Evolutionary conservation across 495 filamentous ascomycete genomes (phyloP).

Genomic region (Parathielavia hyrcaniae): DNA sequence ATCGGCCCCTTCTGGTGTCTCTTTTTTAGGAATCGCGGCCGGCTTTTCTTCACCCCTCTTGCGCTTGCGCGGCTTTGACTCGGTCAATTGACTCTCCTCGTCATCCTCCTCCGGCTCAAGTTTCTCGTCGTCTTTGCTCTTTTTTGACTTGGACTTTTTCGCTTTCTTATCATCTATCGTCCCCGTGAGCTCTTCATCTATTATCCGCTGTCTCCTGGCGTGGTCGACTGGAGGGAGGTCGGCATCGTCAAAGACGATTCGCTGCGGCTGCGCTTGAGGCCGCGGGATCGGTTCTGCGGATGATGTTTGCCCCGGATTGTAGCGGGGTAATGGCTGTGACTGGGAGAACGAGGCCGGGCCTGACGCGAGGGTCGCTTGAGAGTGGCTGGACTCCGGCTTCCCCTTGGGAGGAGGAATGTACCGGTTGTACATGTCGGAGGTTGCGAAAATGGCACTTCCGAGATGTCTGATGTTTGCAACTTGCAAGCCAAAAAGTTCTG

Average conservation of each 20-base stretch:
- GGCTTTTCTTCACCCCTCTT: conserved; percentile 1
- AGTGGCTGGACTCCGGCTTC: not conserved
- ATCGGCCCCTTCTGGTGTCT: conserved; percentile 5
- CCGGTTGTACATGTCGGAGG: conserved; percentile 35
- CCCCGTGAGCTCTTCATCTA: conserved; percentile 15
- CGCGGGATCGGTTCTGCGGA: conserved; percentile 14
- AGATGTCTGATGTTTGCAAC: not conserved
- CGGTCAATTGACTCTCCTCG: not conserved
- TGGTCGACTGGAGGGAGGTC: conserved; percentile 21
- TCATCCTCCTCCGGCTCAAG: not conserved
- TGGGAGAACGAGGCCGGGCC: not conserved
- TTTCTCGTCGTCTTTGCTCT: conserved; percentile 16
- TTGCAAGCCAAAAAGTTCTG: conserved; percentile 10
- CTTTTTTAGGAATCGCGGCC: not conserved
- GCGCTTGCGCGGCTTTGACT: conserved; percentile 13
- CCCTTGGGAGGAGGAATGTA: conserved; percentile 38
- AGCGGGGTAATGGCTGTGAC: conserved; percentile 34
- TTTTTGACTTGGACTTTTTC: conserved; percentile 28
- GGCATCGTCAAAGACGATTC: conserved; percentile 29
- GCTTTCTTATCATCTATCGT: conserved; percentile 13
- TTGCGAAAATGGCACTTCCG: not conserved
- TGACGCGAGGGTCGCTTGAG: conserved; percentile 8
- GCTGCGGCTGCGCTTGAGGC: conserved; percentile 16
- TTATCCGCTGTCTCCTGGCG: conserved; percentile 10
- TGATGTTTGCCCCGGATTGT: conserved; percentile 32